A percentile compares a stretch with the other conserved stretches of the same genome.
Evolutionary conservation across 139 green algal species (phyloP).

Genomic region (Diplosphaera chodatii): DNA sequence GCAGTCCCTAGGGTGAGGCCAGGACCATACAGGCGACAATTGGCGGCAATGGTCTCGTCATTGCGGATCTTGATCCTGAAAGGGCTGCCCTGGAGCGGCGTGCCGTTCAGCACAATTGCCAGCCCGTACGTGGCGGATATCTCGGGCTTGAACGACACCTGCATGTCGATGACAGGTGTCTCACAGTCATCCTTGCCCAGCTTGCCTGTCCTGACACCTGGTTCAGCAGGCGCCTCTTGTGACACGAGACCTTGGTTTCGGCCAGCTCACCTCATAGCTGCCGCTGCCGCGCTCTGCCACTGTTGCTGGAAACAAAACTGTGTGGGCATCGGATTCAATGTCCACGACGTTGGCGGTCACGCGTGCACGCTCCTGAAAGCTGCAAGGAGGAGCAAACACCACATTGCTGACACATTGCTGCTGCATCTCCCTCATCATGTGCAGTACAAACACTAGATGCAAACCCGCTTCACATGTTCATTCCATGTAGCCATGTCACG

Average conservation of each 20-base stretch:
- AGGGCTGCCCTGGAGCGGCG: constrained; percentile 15
- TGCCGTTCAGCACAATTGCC: constrained; percentile 9
- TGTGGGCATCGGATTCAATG: neutral
- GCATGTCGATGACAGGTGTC: too few relatives aligned
- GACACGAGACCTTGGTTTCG: too few relatives aligned
- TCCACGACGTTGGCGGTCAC: constrained; percentile 19
- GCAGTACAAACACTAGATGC: too few relatives aligned
- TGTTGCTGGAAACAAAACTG: constrained; percentile 11
- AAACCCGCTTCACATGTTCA: too few relatives aligned
- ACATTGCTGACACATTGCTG: too few relatives aligned
- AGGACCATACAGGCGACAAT: constrained; percentile 16
- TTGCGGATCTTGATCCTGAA: constrained; percentile 6
- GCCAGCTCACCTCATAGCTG: constrained; percentile 1
- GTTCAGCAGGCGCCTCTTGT: too few relatives aligned
- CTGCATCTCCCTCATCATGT: neutral
- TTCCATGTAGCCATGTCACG: too few relatives aligned
- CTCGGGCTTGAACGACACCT: constrained; percentile 12
- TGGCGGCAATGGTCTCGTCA: constrained; percentile 18
- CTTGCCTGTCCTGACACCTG: too few relatives aligned
- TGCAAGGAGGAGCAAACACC: neutral
- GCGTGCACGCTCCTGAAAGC: neutral
- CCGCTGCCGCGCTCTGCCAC: neutral
- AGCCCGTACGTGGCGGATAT: constrained; percentile 18
- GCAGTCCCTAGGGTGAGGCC: constrained; percentile 11
- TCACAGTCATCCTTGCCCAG: too few relatives aligned